Evolutionary conservation across 2,329 filamentous ascomycete genomes (phyloP).

Genomic region (Fusarium pilosicola): DNA sequence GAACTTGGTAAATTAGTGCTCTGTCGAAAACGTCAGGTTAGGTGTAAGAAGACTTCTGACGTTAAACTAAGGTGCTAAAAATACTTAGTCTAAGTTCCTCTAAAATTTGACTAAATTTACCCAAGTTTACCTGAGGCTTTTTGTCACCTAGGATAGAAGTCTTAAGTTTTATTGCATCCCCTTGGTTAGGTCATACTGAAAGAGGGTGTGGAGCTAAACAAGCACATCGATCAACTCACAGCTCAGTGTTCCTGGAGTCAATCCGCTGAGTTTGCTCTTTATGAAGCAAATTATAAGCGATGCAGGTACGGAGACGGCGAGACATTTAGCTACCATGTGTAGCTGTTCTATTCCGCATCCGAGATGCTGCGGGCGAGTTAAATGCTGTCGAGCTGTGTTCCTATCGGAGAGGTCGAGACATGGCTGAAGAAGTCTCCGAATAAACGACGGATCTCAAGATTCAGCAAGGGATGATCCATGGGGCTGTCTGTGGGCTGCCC

Average conservation of each 20-base stretch:
- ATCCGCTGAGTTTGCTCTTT: neutral
- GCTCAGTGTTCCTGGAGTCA: neutral
- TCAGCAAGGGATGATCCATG: slow-evolving; percentile 20
- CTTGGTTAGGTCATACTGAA: slow-evolving; percentile 10
- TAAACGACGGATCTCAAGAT: slow-evolving; percentile 25
- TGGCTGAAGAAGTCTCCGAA: slow-evolving; percentile 40
- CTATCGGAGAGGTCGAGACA: slow-evolving; percentile 26
- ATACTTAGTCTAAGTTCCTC: no score
- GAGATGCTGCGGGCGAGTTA: slow-evolving; percentile 11
- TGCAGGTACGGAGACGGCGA: slow-evolving; percentile 24
- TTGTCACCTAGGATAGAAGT: no score
- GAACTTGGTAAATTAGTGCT: neutral
- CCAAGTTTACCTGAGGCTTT: no score
- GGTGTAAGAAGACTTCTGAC: no score
- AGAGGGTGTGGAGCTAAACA: neutral
- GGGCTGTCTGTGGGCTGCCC: slow-evolving; percentile 19
- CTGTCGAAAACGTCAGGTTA: slow-evolving; percentile 1
- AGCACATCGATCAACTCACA: neutral
- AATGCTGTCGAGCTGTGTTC: slow-evolving; percentile 9
- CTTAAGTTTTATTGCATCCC: no score
- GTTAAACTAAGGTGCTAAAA: no score
- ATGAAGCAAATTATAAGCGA: neutral
- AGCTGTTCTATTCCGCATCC: neutral
- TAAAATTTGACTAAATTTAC: no score
- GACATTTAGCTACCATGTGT: slow-evolving; percentile 16